Base-by-base conservation (phyloP, 805 yeast genomes). In the Jamesozyma spencerorum region DNA sequence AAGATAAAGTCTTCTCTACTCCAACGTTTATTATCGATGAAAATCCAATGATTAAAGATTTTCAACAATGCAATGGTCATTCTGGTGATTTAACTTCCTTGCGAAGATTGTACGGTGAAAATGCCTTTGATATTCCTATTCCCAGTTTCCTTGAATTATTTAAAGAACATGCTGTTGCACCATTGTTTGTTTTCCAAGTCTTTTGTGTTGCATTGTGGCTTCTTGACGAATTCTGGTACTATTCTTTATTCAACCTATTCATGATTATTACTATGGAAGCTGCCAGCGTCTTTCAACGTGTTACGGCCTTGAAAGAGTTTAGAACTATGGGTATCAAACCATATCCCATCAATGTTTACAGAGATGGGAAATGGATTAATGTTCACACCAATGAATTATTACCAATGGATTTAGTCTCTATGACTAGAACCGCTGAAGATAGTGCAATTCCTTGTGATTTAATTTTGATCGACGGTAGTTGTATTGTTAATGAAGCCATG, bases 401-500 rank as follows among this genome's bases (percentile, higher is more conserved):
- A 40, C 98, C 98, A 11, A 94, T 94, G 55, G 98, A 92, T 64
- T 62, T 85, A 44, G 90, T 88, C 15, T 85, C 95, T 8, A 70
- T 88, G 36, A 75, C 83, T 7, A 81, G 98, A 69, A 84, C 96
- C 5, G 79, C 71, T 40, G 98, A 90, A 38, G 97, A 86, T 41
- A 75, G 82, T 47, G 95, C 97, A 1, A 67, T 92, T 40, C 97
- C 98, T 14, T 92, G 98, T 69, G 98, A 92, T 63, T 65, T 92
- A 64, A 64, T 92, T 29, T 70, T 92, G 35, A 63, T 85, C 38
- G 88, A 81, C 53, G 98, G 98, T 39, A 74, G 95, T 15, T 92
- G 94, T 49, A 92, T 92, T 57, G 94, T 92, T 35, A 92, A 92
- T 59, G 98, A 92, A 71, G 98, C 98, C 18, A 92, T 92, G 98